Percentiles rank a stretch among this genome's conserved stretches.
phyloP scores from a whole-genome alignment of 495 filamentous ascomycete species.

The Trichoderma erinaceum region DNA sequence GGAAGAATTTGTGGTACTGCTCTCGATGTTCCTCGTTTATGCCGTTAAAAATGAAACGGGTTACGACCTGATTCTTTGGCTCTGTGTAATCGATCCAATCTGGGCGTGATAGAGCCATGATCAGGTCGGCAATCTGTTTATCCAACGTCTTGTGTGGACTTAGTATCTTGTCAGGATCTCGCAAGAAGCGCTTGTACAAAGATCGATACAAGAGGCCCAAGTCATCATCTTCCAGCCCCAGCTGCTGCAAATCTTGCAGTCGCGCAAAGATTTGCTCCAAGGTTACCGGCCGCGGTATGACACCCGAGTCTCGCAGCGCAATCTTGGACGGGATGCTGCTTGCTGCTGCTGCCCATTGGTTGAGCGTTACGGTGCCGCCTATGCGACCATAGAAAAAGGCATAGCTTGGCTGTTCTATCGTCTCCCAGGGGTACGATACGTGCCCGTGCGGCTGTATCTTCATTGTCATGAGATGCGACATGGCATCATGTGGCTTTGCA shows the following conservation, averaged over 20 bases:
- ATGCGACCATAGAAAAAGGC: constrained; percentile 51
- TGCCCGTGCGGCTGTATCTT: constrained; percentile 31
- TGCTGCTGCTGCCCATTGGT: constrained; percentile 47
- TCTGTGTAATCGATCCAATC: constrained; percentile 65
- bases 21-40: constrained; percentile 7
- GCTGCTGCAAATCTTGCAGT: constrained; percentile 45
- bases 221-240: constrained; percentile 51
- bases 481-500: constrained; percentile 40
- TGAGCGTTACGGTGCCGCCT: constrained; percentile 57
- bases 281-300: constrained; percentile 47
- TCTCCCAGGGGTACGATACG: constrained; percentile 52
- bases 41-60: constrained; percentile 52
- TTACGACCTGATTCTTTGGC: constrained; percentile 57
- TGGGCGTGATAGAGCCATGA: constrained; percentile 53
- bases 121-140: constrained; percentile 61
- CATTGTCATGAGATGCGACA: constrained; percentile 45
- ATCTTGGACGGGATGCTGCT: constrained; percentile 44
- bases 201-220: constrained; percentile 47
- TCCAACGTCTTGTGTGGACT: constrained; percentile 53
- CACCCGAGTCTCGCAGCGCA: constrained; percentile 42
- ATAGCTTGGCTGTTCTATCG: constrained; percentile 60
- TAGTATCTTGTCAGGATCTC: constrained; percentile 44
- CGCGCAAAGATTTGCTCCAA: constrained; percentile 49
- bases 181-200: constrained; percentile 45
- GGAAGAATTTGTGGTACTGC: constrained; percentile 56